Percentiles rank a stretch among this genome's conserved stretches.
Evolutionary conservation across 192 early-diverging fungal genomes (phyloP).

Genomic region (Gonapodya sp.): DNA sequence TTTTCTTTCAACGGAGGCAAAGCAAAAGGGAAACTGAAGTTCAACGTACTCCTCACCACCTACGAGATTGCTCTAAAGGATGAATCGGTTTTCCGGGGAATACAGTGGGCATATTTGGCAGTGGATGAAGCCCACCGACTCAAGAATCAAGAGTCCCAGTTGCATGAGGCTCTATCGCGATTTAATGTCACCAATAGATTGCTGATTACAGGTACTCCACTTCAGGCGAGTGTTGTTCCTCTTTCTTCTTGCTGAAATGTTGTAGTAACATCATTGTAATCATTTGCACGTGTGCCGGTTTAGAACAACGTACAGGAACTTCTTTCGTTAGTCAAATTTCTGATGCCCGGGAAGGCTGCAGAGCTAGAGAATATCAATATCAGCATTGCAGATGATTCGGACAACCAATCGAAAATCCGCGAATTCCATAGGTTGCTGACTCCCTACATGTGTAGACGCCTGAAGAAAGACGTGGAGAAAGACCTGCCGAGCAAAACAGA

Average conservation of each 20-base stretch:
- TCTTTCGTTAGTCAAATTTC: constrained; percentile 78
- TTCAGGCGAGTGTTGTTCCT: constrained; percentile 25
- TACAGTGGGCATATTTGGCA: constrained; percentile 87
- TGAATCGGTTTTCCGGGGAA: constrained; percentile 60
- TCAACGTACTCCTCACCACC: constrained; percentile 91
- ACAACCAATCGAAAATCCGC: constrained; percentile 58
- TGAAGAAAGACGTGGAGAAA: constrained; percentile 98
- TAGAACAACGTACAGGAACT: constrained; percentile 96
- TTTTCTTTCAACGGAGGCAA: constrained; percentile 56
- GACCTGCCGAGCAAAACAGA: constrained; percentile 93
- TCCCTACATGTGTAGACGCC: constrained; percentile 83
- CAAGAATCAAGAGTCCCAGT: constrained; percentile 88
- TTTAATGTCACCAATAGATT: constrained; percentile 58
- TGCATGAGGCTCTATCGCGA: constrained; percentile 77
- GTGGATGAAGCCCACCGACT: constrained; percentile 98
- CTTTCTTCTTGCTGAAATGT: too few relatives aligned
- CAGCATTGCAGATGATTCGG: constrained; percentile 55
- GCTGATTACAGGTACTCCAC: constrained; percentile 96
- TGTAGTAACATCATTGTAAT: background rate
- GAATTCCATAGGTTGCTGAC: constrained; percentile 74
- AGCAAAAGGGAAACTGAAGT: constrained; percentile 43
- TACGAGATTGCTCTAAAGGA: constrained; percentile 95
- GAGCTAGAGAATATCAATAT: constrained; percentile 73
- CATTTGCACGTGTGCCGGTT: background rate
- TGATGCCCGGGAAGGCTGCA: constrained; percentile 70